Conservation (phyloP, 139 green algal genomes). For the Zygnema cylindricum region DNA sequence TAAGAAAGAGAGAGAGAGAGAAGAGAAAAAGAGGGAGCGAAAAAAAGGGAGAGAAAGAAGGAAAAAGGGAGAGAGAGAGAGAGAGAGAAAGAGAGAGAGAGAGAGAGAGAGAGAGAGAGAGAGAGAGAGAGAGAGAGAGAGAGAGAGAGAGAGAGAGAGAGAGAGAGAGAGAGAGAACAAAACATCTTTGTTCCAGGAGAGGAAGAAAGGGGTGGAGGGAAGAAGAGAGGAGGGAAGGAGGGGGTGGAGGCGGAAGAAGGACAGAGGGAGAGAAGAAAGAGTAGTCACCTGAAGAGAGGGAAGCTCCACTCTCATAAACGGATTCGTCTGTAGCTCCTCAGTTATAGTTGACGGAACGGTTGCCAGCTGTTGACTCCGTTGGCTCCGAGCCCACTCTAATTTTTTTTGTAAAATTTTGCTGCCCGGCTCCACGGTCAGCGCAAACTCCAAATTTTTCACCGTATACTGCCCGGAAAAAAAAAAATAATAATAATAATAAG, state of each 20-base stretch:
- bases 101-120: not conserved
- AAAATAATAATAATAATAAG: too few relatives aligned
- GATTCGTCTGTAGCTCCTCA: constrained; percentile 58
- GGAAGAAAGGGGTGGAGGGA: not conserved
- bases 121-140: not conserved
- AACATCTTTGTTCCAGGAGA: constrained; percentile 9
- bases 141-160: not conserved
- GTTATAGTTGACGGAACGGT: constrained; percentile 61
- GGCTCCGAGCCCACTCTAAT: constrained; percentile 40
- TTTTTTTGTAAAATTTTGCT: constrained; percentile 46
- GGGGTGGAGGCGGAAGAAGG: not conserved
- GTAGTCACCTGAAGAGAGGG: constrained; percentile 32
- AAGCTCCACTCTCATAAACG: constrained; percentile 57
- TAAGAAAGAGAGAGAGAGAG: not conserved
- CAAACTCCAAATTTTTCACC: constrained; percentile 61
- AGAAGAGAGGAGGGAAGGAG: not conserved
- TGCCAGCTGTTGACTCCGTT: constrained; percentile 16
- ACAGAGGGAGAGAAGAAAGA: not conserved
- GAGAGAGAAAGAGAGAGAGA: not conserved
- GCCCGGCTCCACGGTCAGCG: constrained; percentile 24
- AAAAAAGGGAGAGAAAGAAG: not conserved
- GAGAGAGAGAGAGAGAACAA: not conserved
- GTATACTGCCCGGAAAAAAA: too few relatives aligned
- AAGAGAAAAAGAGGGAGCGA: not conserved
- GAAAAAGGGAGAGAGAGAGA: not conserved